Base-by-base conservation (phyloP, 331 rosid species). In the Pyrus hybrid region DNA sequence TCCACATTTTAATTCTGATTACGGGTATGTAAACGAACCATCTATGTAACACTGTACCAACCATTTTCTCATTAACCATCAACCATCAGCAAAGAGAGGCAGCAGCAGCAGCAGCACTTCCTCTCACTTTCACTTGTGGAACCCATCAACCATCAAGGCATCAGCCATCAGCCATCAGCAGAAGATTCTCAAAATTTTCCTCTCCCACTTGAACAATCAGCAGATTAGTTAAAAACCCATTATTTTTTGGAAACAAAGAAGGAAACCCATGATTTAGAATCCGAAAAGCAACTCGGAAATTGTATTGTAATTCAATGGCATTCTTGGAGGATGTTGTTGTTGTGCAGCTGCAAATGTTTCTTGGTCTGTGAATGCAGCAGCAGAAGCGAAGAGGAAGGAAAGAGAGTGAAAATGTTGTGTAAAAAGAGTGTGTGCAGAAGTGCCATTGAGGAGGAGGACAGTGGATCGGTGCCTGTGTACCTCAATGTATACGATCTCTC, bases 401-500 rank as follows among this genome's bases (percentile, higher is more conserved):
- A 41, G 77, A 51, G 64, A 87, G 22, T 49, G n/a, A 49, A 49
- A 67, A 82, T 88, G 91, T 72, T 88, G 91, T 87, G 96, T 80
- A 66, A 84, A 65, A 93, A 83, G 61, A 32, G 77, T 57, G 82
- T 82, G 57, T 75, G 66, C 72, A 85, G 80, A 41, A 37, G 45
- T 37, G 45, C 45, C 45, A 10, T 37, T 10, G 45, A 37, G 45
- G 45, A 37, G 45, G 77, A 47, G 53, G 78, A 29, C 68, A 79
- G 81, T 23, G 96, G 98, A 87, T 86, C 97, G 47, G 94, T 83
- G 72, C 91, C 97, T 68, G 98, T 93, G 76, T 82, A 83, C 77
- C 93, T 93, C 20, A 93, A 93, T 68, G 97, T 93, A 5, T 93
- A 93, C 85, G 98, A 91, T 89, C 96, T 93, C 67, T 91, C 97